Percentiles rank a stretch among this genome's conserved stretches.
Evolutionary conservation across 2,329 filamentous ascomycete species (phyloP).

Genomic region (Dothiorella sarmentorum): DNA sequence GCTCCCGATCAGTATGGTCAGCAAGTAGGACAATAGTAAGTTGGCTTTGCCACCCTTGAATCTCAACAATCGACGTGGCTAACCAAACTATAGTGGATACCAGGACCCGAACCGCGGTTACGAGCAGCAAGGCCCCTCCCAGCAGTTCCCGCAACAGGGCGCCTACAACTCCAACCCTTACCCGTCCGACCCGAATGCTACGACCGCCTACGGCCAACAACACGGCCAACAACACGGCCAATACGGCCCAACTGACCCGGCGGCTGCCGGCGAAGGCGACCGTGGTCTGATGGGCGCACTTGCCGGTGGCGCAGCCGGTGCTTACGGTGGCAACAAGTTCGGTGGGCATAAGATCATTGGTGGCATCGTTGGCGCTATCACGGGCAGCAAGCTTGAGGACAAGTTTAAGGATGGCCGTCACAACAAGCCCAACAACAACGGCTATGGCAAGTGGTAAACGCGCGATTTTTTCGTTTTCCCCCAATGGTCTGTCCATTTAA

Average conservation of each 20-base stretch:
- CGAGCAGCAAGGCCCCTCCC: slow-evolving; percentile 14
- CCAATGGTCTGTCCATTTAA: too few relatives aligned
- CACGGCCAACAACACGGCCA: slow-evolving; percentile 22
- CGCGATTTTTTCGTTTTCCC: neutral
- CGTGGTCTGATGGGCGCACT: slow-evolving; percentile 57
- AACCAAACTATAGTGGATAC: neutral
- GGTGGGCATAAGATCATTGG: slow-evolving; percentile 56
- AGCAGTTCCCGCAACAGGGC: slow-evolving; percentile 30
- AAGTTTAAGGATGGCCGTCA: slow-evolving; percentile 45
- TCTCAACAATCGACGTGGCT: neutral
- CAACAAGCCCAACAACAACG: neutral
- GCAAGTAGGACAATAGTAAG: slow-evolving; percentile 6
- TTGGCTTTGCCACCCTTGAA: too few relatives aligned
- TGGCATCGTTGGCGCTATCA: slow-evolving; percentile 55
- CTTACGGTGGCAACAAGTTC: slow-evolving; percentile 54
- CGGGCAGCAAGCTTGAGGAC: slow-evolving; percentile 55
- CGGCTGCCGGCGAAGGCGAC: slow-evolving; percentile 49
- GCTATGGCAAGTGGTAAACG: slow-evolving; percentile 2
- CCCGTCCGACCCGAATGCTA: slow-evolving; percentile 29
- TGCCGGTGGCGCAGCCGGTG: slow-evolving; percentile 56
- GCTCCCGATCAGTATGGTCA: slow-evolving; percentile 11
- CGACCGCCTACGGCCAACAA: neutral
- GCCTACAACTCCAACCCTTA: slow-evolving; percentile 25
- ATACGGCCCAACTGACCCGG: slow-evolving; percentile 36
- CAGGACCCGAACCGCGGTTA: slow-evolving; percentile 5